phyloP scores from a whole-genome alignment of 176 grass and related monocot species.

The Zea mays region Zm-B73-REFERENCE-NAM-5.0 NC_050102.1:85128001-85128500 shows the following conservation, averaged over 20 bases:
- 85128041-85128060: no score
- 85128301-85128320: constrained; percentile 61
- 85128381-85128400: constrained; percentile 49
- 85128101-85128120: neutral
- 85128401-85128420: constrained; percentile 47
- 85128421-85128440: constrained; percentile 63
- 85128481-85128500: constrained; percentile 66
- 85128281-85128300: constrained; percentile 49
- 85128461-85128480: constrained; percentile 57
- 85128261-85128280: constrained; percentile 60
- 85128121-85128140: constrained; percentile 42
- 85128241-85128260: constrained; percentile 69
- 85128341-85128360: constrained; percentile 70
- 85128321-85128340: constrained; percentile 62
- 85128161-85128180: constrained; percentile 50
- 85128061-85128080: neutral
- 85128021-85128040: no score
- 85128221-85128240: constrained; percentile 46
- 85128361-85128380: constrained; percentile 77
- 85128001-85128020: no score
- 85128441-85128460: constrained; percentile 78
- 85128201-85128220: constrained; percentile 33
- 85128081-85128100: neutral
- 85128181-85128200: constrained; percentile 53
- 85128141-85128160: constrained; percentile 71